A percentile compares a stretch with the other conserved stretches of the same genome.
phyloP scores from a whole-genome alignment of 2,329 filamentous ascomycete genomes.

The Reticulascus tulasneorum region DNA sequence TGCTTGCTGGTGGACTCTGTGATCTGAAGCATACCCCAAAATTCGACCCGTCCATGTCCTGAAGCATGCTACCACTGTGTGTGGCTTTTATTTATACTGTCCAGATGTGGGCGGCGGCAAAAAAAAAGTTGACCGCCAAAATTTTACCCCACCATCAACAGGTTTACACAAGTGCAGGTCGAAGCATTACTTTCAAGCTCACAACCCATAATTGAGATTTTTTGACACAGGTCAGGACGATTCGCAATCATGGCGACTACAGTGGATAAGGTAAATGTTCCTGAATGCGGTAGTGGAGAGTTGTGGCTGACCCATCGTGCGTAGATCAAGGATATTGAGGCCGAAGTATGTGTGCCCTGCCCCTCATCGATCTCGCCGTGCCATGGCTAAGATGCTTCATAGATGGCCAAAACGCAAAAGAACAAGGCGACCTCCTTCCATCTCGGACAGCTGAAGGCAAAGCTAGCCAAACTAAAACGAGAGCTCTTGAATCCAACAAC shows the following conservation, averaged over 20 bases:
- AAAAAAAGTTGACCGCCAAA: constrained; percentile 17
- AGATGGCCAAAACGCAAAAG: constrained; percentile 97
- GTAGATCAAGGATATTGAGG: constrained; percentile 94
- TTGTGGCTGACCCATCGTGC: constrained; percentile 27
- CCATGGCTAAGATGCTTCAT: constrained; percentile 9
- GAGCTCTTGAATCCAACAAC: constrained; percentile 85
- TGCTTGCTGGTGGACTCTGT: no score
- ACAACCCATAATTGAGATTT: not conserved
- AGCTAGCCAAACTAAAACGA: constrained; percentile 94
- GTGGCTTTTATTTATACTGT: no score
- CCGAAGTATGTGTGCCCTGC: constrained; percentile 63
- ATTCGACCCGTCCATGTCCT: no score
- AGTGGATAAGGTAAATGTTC: constrained; percentile 84
- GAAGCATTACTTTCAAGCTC: no score
- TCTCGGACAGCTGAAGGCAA: constrained; percentile 94
- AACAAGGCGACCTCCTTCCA: constrained; percentile 95
- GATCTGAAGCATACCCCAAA: no score
- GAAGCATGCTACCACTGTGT: no score
- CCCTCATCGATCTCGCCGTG: constrained; percentile 9
- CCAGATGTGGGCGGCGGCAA: no score
- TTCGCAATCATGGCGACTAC: constrained; percentile 87
- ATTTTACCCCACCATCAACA: constrained; percentile 32
- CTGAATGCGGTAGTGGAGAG: no score
- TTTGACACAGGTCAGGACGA: no score
- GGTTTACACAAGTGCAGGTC: no score